Base-by-base conservation (phyloP, 192 early-diverging fungal species). In the Chytriomyces sp. region DNA sequence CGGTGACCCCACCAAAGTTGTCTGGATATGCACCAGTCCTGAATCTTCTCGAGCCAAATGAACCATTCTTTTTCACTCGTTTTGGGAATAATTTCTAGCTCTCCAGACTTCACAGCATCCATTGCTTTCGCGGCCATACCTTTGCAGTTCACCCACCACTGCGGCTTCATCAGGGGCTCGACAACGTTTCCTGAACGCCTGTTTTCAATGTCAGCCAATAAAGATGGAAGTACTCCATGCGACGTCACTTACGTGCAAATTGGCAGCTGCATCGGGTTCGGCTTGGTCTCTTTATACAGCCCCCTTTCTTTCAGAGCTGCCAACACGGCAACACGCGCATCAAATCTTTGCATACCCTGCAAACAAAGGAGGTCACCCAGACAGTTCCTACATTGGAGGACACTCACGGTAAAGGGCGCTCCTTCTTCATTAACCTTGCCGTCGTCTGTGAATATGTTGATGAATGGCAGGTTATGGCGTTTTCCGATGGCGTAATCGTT, bases 1-100 rank as follows among this genome's bases (percentile, higher is more conserved):
- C 93, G 91, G 72, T 98, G 95, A 63, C 98, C 98, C 98, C 98
- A 99, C 98, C 98, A 99, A 55, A 99, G 86, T 81, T 99, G 98
- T 65, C 98, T 91, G 10, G 95, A 98, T 44, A 99, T 91, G 73
- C 97, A 99, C 98, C 98, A 99, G 79, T 98, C 96, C 73, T 96
- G 92, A 76, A 95, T 94, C 83, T 93, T 92, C 49, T 87, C 91
- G 72, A 99, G 85, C 98, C 96, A 98, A 66, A 88, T 84, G 91
- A 93, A 99, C 93, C 92, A 99, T 39, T 99, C 95, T 61, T 83
- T 91, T 75, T 98, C 93, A 4, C 93, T 94, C 12, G 88, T 81
- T 73, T 88, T 81, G 41, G 98, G 98, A 39, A 77, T 61, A 68
- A 99, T 99, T 75, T 88, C 84, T 38, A 99, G 79, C 52, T 91